Evolutionary conservation across 352 stramenopile genomes (phyloP), one percentile per base, ranked within the genome.

Genomic region (Globisporangium okanoganense): DNA sequence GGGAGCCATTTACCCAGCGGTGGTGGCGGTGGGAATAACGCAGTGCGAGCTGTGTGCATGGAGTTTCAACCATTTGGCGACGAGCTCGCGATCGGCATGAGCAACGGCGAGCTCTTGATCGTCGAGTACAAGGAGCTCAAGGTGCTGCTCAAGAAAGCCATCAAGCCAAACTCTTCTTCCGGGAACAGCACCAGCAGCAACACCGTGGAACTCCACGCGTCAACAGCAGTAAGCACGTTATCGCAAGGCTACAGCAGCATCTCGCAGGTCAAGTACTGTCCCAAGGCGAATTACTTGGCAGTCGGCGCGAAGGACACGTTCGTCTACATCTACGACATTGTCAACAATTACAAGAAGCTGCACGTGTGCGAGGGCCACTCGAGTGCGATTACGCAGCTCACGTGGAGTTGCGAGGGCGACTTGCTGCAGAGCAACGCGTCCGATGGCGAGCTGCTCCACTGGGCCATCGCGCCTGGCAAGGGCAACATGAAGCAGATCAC

Each of bases 381-480:
- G 44, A 89, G 85, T 33, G 76, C 72, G 45, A 72, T 96, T 41
- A 76, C 73, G 1, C 80, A 95, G 62, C 71, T 98, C 38, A 95
- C 97, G 36, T 98, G 95, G 75, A 96, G 76, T 44, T 69, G 40
- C 9, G 86, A 96, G 13, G 73, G 77, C 4, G 79, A 85, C 33
- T 86, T 95, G 29, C 47, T 98, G 2, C 78, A 89, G 49, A 92
- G 73, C 55, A 97, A 96, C 57, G 73, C 82, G 14, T 68, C 72
- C 6, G 79, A 91, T 54, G 76, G 82, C 6, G 82, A 91, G 35
- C 70, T 89, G 40, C 52, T 89, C 9, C 73, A 85, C 54, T 91
- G 82, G 82, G 64, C 74, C 13, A 31, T 82, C 16, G 64, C 70
- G 20, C 52, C 67, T 0, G 58, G 63, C 0, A 74, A 70, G 29